phyloP scores from a whole-genome alignment of 169 alveolate species.

The Plasmodium knowlesi region DNA sequence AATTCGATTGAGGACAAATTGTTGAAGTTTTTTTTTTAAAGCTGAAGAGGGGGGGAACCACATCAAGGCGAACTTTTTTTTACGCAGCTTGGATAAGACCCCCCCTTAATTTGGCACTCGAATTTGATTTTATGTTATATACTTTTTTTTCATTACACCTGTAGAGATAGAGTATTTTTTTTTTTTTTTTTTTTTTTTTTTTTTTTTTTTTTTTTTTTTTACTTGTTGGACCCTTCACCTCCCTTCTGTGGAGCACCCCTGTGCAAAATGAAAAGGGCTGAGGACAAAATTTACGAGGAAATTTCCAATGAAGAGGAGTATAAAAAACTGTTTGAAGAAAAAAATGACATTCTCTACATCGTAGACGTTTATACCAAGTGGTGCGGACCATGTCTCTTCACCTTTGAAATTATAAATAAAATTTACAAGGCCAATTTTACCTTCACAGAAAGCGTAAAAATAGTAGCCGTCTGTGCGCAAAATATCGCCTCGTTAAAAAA shows the following conservation, averaged over 20 bases:
- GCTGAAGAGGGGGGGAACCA: neutral
- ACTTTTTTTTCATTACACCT: neutral
- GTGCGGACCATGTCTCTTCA: constrained; percentile 75
- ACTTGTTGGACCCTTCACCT: neutral
- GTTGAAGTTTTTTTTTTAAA: constrained; percentile 43
- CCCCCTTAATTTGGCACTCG: neutral
- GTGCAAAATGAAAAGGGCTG: constrained; percentile 54
- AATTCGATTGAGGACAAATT: constrained; percentile 54
- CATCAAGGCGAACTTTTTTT: neutral
- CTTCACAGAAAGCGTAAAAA: constrained; percentile 55
- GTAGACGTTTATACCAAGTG: constrained; percentile 69
- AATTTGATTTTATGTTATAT: neutral
- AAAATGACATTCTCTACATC: constrained; percentile 72
- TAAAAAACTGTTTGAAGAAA: constrained; percentile 48
- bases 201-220: neutral
- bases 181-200: neutral
- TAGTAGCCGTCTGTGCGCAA: constrained; percentile 71
- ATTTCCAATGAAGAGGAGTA: constrained; percentile 68
- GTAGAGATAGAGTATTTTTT: neutral
- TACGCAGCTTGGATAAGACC: neutral
- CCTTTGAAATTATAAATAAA: constrained; percentile 70
- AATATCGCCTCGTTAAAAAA: constrained; percentile 64
- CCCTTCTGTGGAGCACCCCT: neutral
- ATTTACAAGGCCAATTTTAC: constrained; percentile 49
- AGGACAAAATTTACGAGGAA: constrained; percentile 57